phyloP scores from a whole-genome alignment of 805 yeast genomes.

The Yarrowia bubula region DNA sequence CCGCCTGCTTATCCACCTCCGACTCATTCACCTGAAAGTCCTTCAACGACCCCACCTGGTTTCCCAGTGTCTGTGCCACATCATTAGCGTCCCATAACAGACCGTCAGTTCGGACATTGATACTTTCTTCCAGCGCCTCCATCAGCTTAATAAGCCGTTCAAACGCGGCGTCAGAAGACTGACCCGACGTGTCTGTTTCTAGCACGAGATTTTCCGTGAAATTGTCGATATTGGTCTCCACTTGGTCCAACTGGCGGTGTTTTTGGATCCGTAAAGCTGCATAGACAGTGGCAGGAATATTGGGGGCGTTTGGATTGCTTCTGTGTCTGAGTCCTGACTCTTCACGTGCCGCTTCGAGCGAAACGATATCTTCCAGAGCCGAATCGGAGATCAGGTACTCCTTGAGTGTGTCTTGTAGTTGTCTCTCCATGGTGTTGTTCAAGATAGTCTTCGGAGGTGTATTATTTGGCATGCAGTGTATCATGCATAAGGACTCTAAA shows the following conservation, averaged over 20 bases:
- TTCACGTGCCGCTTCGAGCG: background rate
- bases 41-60: conserved; percentile 7
- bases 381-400: conserved; percentile 1
- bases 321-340: background rate
- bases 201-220: background rate
- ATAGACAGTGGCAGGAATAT: background rate
- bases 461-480: background rate
- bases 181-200: background rate
- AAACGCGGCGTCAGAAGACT: background rate
- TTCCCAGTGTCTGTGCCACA: background rate
- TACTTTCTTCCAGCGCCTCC: background rate
- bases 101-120: background rate
- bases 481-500: background rate
- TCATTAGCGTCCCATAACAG: conserved; percentile 15
- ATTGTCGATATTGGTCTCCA: background rate
- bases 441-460: background rate
- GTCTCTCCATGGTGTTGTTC: background rate
- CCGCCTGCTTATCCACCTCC: background rate
- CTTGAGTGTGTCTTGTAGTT: background rate
- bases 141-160: background rate
- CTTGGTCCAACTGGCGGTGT: background rate
- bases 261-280: conserved; percentile 17
- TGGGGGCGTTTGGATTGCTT: background rate
- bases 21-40: background rate
- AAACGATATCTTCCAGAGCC: background rate